Evolutionary conservation across 441 rosid species (phyloP).

Genomic region (Capsella rubella): DNA sequence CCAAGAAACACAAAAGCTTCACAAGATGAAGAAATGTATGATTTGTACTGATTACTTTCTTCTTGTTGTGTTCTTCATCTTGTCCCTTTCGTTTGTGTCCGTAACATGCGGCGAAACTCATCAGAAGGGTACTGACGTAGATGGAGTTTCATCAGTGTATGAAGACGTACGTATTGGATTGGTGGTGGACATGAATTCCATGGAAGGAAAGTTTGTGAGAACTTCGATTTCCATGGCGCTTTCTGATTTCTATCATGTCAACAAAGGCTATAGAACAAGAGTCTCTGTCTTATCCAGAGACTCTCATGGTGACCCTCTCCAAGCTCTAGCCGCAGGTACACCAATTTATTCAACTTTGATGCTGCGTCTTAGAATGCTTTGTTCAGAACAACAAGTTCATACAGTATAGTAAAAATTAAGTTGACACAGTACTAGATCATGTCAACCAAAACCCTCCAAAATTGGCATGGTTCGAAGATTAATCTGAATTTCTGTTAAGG

Average conservation of each 20-base stretch:
- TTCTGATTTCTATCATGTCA: neutral
- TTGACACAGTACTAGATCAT: no score
- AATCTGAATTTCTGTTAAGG: no score
- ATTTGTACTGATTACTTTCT: neutral
- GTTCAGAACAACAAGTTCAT: neutral
- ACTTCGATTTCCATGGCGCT: neutral
- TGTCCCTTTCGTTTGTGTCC: neutral
- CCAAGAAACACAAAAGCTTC: neutral
- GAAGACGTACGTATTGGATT: neutral
- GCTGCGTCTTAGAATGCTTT: neutral
- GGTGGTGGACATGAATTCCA: neutral
- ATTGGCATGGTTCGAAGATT: no score
- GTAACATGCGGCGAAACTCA: neutral
- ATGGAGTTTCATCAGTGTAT: neutral
- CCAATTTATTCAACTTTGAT: neutral
- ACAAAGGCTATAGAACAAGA: neutral
- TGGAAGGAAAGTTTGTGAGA: constrained; percentile 1
- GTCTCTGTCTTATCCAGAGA: neutral
- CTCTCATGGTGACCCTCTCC: constrained; percentile 3
- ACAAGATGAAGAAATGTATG: neutral
- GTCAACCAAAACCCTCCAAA: no score
- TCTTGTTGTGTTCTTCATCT: neutral
- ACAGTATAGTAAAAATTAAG: no score
- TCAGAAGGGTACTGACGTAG: neutral
- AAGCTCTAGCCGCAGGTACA: neutral